Evolutionary conservation across 2,329 filamentous ascomycete species (phyloP).

Genomic region (Trichoderma citrinoviride): DNA sequence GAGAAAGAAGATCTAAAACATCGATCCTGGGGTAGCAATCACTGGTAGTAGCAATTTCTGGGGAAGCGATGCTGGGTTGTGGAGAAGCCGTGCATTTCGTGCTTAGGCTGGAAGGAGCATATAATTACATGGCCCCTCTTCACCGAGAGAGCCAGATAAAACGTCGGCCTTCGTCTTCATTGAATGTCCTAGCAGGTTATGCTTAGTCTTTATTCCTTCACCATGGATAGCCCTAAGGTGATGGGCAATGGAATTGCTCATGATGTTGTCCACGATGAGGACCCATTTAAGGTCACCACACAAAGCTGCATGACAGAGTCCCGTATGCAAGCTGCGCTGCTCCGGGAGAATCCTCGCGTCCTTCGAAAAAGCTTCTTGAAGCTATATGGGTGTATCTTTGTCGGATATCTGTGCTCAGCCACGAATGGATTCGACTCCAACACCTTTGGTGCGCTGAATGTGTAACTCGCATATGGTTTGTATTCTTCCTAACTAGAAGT

Average conservation of each 20-base stretch:
- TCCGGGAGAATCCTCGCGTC: background rate
- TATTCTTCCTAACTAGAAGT: background rate
- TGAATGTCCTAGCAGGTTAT: background rate
- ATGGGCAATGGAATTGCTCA: background rate
- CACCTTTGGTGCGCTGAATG: background rate
- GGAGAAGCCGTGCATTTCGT: background rate
- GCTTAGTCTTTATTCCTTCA: background rate
- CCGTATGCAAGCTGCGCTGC: constrained; percentile 1
- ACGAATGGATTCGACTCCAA: constrained; percentile 9
- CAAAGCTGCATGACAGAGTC: background rate
- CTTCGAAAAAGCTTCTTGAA: constrained; percentile 6
- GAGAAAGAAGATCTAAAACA: background rate
- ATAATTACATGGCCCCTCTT: constrained; percentile 7
- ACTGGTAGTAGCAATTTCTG: background rate
- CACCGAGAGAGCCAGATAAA: background rate
- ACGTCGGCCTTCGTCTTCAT: background rate
- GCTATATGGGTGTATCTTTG: background rate
- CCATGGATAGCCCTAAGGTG: background rate
- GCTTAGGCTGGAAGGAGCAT: background rate
- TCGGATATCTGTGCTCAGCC: background rate
- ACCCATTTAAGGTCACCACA: background rate
- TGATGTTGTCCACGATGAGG: background rate
- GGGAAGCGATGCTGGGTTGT: background rate
- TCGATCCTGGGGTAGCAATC: background rate
- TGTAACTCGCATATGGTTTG: background rate